phyloP scores from a whole-genome alignment of 1,284 basidiomycete species.

The Kwoniella shivajii region DNA sequence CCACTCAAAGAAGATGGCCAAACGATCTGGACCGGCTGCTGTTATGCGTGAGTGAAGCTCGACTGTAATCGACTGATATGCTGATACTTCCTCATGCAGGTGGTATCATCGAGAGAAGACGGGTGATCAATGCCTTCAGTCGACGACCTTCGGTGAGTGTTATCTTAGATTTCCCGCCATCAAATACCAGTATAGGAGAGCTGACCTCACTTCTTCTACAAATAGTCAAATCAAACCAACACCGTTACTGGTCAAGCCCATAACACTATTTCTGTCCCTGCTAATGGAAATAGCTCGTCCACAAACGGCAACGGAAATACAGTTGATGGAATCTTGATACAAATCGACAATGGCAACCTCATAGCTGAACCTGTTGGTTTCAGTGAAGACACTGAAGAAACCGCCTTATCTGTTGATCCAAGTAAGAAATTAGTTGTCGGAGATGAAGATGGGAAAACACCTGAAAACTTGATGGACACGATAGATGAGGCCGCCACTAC shows the following conservation, averaged over 20 bases:
- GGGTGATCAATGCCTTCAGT: conserved; percentile 46
- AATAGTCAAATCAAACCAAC: background rate
- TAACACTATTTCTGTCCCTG: background rate
- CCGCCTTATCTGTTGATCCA: background rate
- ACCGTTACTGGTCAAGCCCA: conserved; percentile 2
- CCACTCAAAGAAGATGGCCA: conserved; percentile 70
- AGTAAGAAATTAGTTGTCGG: conserved; percentile 12
- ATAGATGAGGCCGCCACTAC: conserved; percentile 1
- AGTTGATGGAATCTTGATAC: conserved; percentile 37
- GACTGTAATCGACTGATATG: background rate
- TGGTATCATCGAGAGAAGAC: conserved; percentile 55
- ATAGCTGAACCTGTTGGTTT: conserved; percentile 37
- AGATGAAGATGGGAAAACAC: background rate
- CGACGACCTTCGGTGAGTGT: conserved; percentile 43
- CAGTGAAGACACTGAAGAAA: conserved; percentile 3
- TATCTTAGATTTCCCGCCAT: conserved; percentile 6
- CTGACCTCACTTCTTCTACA: too few species aligned
- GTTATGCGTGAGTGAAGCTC: conserved; percentile 64
- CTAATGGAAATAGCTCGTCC: background rate
- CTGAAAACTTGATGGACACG: conserved; percentile 6
- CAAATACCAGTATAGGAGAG: background rate
- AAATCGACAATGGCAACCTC: conserved; percentile 34
- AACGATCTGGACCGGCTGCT: conserved; percentile 68
- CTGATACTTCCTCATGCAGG: conserved; percentile 25
- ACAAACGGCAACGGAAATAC: background rate